Conservation (phyloP, 805 yeast species). For the Kuraishia ogatae region DNA sequence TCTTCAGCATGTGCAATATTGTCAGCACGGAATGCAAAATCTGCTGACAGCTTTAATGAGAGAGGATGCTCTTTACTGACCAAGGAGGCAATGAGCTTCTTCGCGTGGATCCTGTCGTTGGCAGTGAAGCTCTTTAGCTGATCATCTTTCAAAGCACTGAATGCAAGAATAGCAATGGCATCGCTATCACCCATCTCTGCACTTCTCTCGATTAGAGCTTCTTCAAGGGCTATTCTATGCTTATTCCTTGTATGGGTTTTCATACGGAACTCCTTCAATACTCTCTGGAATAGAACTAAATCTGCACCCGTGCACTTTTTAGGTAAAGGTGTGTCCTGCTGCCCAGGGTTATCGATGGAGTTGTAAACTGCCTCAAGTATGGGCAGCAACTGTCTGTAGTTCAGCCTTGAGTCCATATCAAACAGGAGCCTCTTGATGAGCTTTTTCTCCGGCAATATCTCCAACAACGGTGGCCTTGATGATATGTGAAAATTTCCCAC, state of each 20-base stretch:
- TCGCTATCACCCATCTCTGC: conserved; percentile 79
- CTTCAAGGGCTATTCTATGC: conserved; percentile 53
- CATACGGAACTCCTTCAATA: conserved; percentile 51
- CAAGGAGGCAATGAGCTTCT: conserved; percentile 46
- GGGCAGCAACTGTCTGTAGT: conserved; percentile 45
- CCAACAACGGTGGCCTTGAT: conserved; percentile 16
- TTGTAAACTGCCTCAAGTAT: conserved; percentile 43
- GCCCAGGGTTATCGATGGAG: conserved; percentile 25
- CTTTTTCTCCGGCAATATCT: conserved; percentile 50
- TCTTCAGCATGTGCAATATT: conserved; percentile 44
- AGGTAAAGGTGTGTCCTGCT: conserved; percentile 29
- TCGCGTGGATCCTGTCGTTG: conserved; percentile 61
- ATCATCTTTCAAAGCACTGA: conserved; percentile 42
- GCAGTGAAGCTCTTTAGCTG: conserved; percentile 19
- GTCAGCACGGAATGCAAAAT: conserved; percentile 48
- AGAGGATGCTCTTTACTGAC: conserved; percentile 59
- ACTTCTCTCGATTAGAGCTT: conserved; percentile 68
- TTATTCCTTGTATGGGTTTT: conserved; percentile 52
- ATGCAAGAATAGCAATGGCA: conserved; percentile 70
- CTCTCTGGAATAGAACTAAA: conserved; percentile 58
- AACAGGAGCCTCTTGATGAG: conserved; percentile 51
- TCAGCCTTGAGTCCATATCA: conserved; percentile 53
- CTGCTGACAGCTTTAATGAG: conserved; percentile 73
- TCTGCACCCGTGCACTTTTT: conserved; percentile 42
- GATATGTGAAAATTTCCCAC: background rate